These are phyloP conservation scores for Collybiopsis luxurians DNA, from an alignment of 768 basidiomycete genomes.

Conservation along the genomic window DNA sequence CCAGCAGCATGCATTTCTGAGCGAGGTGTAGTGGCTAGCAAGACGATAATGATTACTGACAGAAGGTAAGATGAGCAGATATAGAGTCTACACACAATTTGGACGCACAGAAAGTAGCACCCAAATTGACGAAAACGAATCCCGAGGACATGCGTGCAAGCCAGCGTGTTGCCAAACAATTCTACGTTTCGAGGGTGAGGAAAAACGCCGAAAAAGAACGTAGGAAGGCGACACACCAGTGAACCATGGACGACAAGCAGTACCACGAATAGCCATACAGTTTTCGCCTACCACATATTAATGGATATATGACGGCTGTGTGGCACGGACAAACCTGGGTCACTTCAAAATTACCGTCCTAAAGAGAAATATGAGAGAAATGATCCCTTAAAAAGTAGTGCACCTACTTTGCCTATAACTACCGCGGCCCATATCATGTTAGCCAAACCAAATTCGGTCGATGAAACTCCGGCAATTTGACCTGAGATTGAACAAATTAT, in stretches of 20 bases:
- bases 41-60: slow-evolving; percentile 78
- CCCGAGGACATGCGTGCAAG: slow-evolving; percentile 71
- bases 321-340: slow-evolving; percentile 35
- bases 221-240: slow-evolving; percentile 53
- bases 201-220: not conserved
- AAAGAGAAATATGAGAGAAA: slow-evolving; percentile 4
- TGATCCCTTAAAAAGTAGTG: slow-evolving; percentile 5
- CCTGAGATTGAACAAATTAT: slow-evolving; percentile 34
- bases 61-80: not conserved
- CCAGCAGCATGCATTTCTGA: slow-evolving; percentile 76
- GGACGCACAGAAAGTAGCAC: slow-evolving; percentile 61
- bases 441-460: slow-evolving; percentile 80
- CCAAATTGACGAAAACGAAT: slow-evolving; percentile 88
- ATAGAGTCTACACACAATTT: not conserved
- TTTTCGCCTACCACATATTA: slow-evolving; percentile 48
- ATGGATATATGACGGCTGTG: not conserved
- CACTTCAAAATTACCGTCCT: slow-evolving; percentile 59
- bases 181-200: slow-evolving; percentile 28
- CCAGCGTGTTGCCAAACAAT: slow-evolving; percentile 71
- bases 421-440: slow-evolving; percentile 83
- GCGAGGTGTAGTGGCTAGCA: slow-evolving; percentile 71
- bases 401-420: slow-evolving; percentile 47
- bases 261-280: slow-evolving; percentile 74
- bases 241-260: slow-evolving; percentile 78
- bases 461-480: slow-evolving; percentile 83